These are phyloP conservation scores for Penicillium simplicissimum DNA, from an alignment of 495 filamentous ascomycete species.

Conservation along the genomic window DNA sequence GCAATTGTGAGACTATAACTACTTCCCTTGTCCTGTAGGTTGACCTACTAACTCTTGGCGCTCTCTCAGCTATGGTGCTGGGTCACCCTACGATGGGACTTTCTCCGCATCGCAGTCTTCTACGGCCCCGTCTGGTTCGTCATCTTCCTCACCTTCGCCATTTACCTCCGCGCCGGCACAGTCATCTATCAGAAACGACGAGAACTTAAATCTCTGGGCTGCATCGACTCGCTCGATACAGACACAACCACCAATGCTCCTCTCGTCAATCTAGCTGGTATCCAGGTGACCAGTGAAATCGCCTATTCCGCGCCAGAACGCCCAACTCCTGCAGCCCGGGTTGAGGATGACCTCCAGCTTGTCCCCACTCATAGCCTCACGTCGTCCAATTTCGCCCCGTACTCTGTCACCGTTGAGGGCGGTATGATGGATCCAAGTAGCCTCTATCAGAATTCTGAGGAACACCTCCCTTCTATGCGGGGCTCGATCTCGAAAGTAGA, in stretches of 20 bases:
- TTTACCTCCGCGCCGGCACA: constrained; percentile 71
- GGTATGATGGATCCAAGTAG: constrained; percentile 17
- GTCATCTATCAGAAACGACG: constrained; percentile 63
- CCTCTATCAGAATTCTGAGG: background rate
- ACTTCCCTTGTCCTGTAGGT: background rate
- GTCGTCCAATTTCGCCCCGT: constrained; percentile 24
- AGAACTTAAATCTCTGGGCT: constrained; percentile 42
- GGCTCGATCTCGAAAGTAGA: background rate
- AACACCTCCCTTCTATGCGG: background rate
- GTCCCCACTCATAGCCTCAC: constrained; percentile 6
- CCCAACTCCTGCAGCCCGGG: constrained; percentile 1
- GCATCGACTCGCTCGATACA: constrained; percentile 39
- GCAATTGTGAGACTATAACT: constrained; percentile 53
- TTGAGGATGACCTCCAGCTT: background rate
- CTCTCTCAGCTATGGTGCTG: constrained; percentile 74
- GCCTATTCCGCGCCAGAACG: constrained; percentile 23
- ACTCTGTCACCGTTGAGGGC: constrained; percentile 41
- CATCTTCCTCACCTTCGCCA: constrained; percentile 66
- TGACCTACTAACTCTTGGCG: background rate
- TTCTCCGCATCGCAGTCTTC: constrained; percentile 73
- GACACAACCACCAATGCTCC: constrained; percentile 36
- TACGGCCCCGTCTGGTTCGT: constrained; percentile 86
- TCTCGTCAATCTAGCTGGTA: constrained; percentile 62
- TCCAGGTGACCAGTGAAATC: constrained; percentile 47
- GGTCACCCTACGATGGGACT: constrained; percentile 67